Evolutionary conservation across 2,329 filamentous ascomycete species (phyloP), one percentile per base, ranked within the genome.

Genomic region (Alternaria viburni): DNA sequence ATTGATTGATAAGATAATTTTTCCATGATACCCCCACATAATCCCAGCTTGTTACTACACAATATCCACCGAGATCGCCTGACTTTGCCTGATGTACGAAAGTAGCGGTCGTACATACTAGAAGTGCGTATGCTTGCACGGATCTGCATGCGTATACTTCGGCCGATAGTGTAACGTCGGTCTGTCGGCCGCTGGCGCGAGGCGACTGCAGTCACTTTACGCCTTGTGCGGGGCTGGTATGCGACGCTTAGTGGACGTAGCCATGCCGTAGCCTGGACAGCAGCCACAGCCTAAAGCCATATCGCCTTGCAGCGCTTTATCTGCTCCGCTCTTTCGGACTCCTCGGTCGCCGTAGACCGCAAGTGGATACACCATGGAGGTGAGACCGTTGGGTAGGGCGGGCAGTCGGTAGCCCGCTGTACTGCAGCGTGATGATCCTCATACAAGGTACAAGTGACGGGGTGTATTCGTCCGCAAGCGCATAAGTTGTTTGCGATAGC

Each of bases 171-270:
- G 49, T 30, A 21, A n/a, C 26, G 10, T 59, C 49, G 57, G 57
- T 12, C 49, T 54, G 28, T 59, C 57, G 57, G 57, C 57, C 41
- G 49, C 19, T 47, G 41, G 10, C 7, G 47, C 57, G 47, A 52
- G 44, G 44, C 28, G 55, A 50, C 9, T 10, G 19, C 15, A 25
- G 26, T 57, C 44, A 15, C 21, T 6, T 15, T 51, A 15, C 36
- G 23, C 17, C 15, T 28, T 25, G 23, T 58, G 47, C 25, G 47
- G 56, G 56, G 56, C 26, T 51, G 6, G 10, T 6, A 28, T 26
- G 36, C 28, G 11, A 36, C 21, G 21, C 55, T 57, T 21, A 57
- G 55, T 57, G 55, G 55, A 51, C 8, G 23, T 13, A 6, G 43
- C 43, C 51, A 44, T n/a, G 32, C 32, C 21, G 32, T 17, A 10